These are phyloP conservation scores for Metschnikowia anglica DNA, from an alignment of 805 yeast genomes.

Conservation along the genomic window DNA sequence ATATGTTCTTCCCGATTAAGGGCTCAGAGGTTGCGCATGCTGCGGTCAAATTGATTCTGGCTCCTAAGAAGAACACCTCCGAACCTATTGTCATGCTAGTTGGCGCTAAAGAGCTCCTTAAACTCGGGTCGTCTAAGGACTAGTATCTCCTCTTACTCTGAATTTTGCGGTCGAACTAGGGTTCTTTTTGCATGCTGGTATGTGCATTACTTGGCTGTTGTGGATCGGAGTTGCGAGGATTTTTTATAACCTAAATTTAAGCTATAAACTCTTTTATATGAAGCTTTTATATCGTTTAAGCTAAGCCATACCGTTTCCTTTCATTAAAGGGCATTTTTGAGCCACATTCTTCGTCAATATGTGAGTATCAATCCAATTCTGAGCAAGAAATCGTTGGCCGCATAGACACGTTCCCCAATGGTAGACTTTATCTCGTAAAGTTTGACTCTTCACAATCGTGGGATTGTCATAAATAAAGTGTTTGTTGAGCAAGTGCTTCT, in stretches of 20 bases:
- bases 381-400: conserved; percentile 33
- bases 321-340: conserved; percentile 22
- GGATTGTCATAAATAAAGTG: conserved; percentile 57
- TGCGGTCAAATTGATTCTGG: conserved; percentile 44
- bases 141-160: background rate
- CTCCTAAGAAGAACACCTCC: conserved; percentile 16
- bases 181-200: background rate
- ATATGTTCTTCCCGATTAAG: conserved; percentile 42
- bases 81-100: conserved; percentile 26
- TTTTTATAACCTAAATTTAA: background rate
- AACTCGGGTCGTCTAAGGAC: conserved; percentile 16
- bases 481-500: conserved; percentile 60
- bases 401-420: conserved; percentile 52
- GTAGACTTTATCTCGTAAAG: conserved; percentile 51
- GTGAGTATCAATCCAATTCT: conserved; percentile 40
- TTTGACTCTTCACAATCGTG: conserved; percentile 44
- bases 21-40: conserved; percentile 67
- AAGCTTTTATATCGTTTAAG: background rate
- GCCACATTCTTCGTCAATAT: conserved; percentile 27
- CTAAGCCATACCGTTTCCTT: background rate
- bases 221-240: background rate
- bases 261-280: background rate
- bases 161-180: background rate
- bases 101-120: conserved; percentile 22
- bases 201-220: no score